Conservation (phyloP, 108 stramenopile genomes). For the Cafeteria roenbergensis region DNA sequence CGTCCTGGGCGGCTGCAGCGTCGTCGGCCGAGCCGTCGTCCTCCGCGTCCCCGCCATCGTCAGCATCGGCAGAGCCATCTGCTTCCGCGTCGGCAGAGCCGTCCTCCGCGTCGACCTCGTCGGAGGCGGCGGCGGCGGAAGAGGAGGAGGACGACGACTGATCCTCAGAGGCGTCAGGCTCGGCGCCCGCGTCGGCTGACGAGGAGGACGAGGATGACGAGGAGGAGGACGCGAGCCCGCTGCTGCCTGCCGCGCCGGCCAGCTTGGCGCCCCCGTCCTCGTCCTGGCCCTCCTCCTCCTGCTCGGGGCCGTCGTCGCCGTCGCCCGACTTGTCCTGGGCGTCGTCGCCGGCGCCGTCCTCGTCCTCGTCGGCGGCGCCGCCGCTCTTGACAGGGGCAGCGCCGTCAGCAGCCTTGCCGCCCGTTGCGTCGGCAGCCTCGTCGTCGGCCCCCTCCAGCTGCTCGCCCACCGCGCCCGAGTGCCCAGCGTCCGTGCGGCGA, state of each 20-base stretch:
- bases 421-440: constrained; percentile 21
- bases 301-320: constrained; percentile 26
- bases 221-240: too few species aligned
- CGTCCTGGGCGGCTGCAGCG: constrained; percentile 16
- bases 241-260: constrained; percentile 29
- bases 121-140: too few species aligned
- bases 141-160: too few species aligned
- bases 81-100: too few species aligned
- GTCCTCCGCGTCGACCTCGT: too few species aligned
- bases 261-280: too few species aligned
- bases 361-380: background rate
- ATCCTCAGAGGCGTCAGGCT: too few species aligned
- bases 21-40: background rate
- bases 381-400: too few species aligned
- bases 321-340: constrained; percentile 21
- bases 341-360: constrained; percentile 6
- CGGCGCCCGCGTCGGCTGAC: constrained; percentile 23
- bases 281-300: constrained; percentile 24
- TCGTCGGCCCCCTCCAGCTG: constrained; percentile 27
- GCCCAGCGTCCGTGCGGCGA: too few species aligned
- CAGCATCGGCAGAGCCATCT: background rate
- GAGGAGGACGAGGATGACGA: constrained; percentile 19
- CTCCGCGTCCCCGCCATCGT: background rate
- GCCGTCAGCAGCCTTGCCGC: constrained; percentile 13
- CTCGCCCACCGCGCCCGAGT: background rate